Evolutionary conservation across 1,284 basidiomycete species (phyloP).

Genomic region (Vanrija sp.): DNA sequence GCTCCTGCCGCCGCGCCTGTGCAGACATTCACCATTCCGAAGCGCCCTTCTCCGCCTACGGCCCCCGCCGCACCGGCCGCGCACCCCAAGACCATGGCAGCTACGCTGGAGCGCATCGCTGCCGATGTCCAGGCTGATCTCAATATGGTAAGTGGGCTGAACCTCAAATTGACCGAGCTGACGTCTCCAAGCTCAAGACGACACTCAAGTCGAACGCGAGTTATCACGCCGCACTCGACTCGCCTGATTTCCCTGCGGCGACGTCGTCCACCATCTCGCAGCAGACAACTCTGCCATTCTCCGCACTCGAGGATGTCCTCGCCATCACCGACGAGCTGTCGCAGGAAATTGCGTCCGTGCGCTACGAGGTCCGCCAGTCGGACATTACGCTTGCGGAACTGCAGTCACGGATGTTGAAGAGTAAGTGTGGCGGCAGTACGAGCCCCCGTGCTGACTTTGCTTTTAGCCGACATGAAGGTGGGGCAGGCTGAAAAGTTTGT

Average conservation of each 20-base stretch:
- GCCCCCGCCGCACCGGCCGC: conserved; percentile 32
- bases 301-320: conserved; percentile 28
- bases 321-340: conserved; percentile 25
- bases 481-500: conserved; percentile 52
- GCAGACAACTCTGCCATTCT: conserved; percentile 37
- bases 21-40: conserved; percentile 17
- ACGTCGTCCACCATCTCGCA: conserved; percentile 14
- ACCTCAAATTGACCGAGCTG: conserved; percentile 2
- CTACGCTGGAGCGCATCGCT: conserved; percentile 40
- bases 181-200: conserved; percentile 33
- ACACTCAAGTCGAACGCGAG: conserved; percentile 30
- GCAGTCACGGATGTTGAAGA: conserved; percentile 50
- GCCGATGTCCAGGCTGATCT: conserved; percentile 45
- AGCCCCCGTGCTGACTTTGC: conserved; percentile 4
- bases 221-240: conserved; percentile 28
- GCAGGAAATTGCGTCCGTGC: conserved; percentile 32
- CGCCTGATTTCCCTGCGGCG: conserved; percentile 16
- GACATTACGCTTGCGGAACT: conserved; percentile 48
- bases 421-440: conserved; percentile 31
- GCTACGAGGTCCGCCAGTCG: conserved; percentile 16
- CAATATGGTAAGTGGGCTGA: conserved; percentile 16
- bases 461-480: conserved; percentile 49
- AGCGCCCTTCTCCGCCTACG: conserved; percentile 32
- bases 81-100: conserved; percentile 25
- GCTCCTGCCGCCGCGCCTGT: conserved; percentile 3